Conservation (phyloP, 2,329 filamentous ascomycete species). For the Ascochyta pisi region DNA sequence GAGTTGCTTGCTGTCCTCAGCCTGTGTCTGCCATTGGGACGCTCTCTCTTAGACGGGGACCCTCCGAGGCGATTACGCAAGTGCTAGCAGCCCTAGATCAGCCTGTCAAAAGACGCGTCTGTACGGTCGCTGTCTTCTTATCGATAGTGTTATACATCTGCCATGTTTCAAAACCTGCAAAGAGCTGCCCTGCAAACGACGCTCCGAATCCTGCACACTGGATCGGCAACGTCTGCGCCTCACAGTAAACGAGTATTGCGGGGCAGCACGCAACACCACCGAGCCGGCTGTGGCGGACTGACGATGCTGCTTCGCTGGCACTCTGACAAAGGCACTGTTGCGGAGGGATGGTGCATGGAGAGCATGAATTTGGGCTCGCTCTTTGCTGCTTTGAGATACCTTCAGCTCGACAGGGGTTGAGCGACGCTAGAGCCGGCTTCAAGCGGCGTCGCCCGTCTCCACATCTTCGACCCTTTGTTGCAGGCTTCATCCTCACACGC, state of each 20-base stretch:
- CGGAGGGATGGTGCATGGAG: constrained; percentile 26
- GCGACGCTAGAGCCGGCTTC: constrained; percentile 31
- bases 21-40: constrained; percentile 35
- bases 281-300: constrained; percentile 37
- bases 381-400: constrained; percentile 18
- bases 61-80: constrained; percentile 14
- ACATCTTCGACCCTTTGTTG: constrained; percentile 6
- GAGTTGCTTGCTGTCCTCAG: constrained; percentile 22
- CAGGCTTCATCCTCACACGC: constrained; percentile 19
- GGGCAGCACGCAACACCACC: constrained; percentile 29
- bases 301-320: constrained; percentile 24
- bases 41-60: not conserved
- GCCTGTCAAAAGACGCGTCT: constrained; percentile 8
- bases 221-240: constrained; percentile 38
- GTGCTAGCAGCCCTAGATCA: constrained; percentile 9
- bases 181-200: constrained; percentile 19
- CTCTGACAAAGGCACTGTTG: constrained; percentile 18
- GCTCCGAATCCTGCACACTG: constrained; percentile 11
- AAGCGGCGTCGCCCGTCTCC: constrained; percentile 21
- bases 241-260: constrained; percentile 26
- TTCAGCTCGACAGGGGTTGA: constrained; percentile 45
- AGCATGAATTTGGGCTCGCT: constrained; percentile 32
- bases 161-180: constrained; percentile 44
- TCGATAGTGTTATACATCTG: constrained; percentile 39
- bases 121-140: constrained; percentile 18